Evolutionary conservation across 2,329 filamentous ascomycete species (phyloP).

Genomic region (Celoporthe dispersa): DNA sequence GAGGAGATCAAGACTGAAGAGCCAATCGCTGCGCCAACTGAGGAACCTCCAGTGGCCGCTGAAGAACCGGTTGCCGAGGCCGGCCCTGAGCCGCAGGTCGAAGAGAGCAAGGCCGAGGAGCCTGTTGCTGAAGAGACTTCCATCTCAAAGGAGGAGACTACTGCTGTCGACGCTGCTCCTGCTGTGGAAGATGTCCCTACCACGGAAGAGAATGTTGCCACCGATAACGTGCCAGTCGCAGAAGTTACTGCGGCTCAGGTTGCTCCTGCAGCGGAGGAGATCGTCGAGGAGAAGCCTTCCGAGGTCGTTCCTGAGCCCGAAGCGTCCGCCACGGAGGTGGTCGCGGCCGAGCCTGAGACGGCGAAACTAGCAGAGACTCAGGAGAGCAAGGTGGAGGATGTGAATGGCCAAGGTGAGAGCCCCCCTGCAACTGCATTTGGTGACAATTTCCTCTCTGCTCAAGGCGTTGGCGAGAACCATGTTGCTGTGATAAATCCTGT

Average conservation of each 20-base stretch:
- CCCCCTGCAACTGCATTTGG: slow-evolving; percentile 25
- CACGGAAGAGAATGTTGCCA: slow-evolving; percentile 22
- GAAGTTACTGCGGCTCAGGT: slow-evolving; percentile 12
- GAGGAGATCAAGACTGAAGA: background rate
- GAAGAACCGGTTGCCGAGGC: slow-evolving; percentile 1
- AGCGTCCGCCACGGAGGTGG: background rate
- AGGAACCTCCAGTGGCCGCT: background rate
- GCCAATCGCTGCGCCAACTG: background rate
- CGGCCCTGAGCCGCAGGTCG: slow-evolving; percentile 11
- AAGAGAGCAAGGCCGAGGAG: slow-evolving; percentile 26
- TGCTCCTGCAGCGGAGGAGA: slow-evolving; percentile 14
- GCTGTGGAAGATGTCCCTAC: slow-evolving; percentile 24
- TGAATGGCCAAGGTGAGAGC: slow-evolving; percentile 28
- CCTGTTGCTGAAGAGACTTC: slow-evolving; percentile 26
- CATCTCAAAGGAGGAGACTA: slow-evolving; percentile 19
- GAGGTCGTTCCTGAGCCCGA: slow-evolving; percentile 11
- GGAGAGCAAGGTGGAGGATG: slow-evolving; percentile 13
- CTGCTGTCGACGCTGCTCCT: slow-evolving; percentile 17
- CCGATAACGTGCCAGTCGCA: slow-evolving; percentile 19
- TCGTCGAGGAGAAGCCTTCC: slow-evolving; percentile 14
- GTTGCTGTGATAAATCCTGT: slow-evolving; percentile 30
- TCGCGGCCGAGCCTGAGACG: slow-evolving; percentile 5
- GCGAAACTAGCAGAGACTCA: slow-evolving; percentile 11
- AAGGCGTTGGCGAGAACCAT: slow-evolving; percentile 25
- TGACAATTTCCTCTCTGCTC: slow-evolving; percentile 25